Conservation (phyloP, 169 alveolate species). For the Plasmodium billcollinsi region DNA sequence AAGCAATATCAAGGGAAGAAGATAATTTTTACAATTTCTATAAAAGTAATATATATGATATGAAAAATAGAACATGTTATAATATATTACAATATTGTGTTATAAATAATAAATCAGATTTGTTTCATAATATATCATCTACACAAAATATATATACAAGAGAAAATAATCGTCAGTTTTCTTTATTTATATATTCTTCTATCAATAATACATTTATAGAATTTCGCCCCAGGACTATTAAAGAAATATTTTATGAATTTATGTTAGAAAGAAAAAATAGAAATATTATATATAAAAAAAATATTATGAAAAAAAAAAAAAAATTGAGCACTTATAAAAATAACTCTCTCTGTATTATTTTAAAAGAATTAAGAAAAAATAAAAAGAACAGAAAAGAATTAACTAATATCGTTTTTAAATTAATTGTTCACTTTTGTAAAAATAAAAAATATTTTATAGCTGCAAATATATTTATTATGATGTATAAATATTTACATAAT, state of each 20-base stretch:
- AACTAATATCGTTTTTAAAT: constrained; percentile 19
- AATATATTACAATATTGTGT: too few relatives aligned
- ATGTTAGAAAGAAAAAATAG: constrained; percentile 10
- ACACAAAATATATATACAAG: not conserved
- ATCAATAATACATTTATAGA: constrained; percentile 2
- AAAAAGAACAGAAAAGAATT: constrained; percentile 16
- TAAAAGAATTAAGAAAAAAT: constrained; percentile 27
- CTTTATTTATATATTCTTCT: constrained; percentile 32
- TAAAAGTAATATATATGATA: too few relatives aligned
- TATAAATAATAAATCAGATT: too few relatives aligned
- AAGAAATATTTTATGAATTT: constrained; percentile 21
- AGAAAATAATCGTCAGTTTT: not conserved
- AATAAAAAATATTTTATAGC: constrained; percentile 41
- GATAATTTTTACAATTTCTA: too few relatives aligned
- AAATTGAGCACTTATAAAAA: not conserved
- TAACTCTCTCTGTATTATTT: not conserved
- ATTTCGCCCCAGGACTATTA: constrained; percentile 20
- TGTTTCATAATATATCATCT: too few relatives aligned
- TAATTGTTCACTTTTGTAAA: constrained; percentile 25
- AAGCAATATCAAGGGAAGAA: too few relatives aligned
- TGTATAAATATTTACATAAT: constrained; percentile 30
- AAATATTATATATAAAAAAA: too few relatives aligned
- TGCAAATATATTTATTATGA: constrained; percentile 30
- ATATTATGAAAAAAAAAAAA: too few relatives aligned
- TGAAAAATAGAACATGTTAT: too few relatives aligned